phyloP scores from a whole-genome alignment of 192 early-diverging fungal genomes.

The Coemansia sp. region DNA sequence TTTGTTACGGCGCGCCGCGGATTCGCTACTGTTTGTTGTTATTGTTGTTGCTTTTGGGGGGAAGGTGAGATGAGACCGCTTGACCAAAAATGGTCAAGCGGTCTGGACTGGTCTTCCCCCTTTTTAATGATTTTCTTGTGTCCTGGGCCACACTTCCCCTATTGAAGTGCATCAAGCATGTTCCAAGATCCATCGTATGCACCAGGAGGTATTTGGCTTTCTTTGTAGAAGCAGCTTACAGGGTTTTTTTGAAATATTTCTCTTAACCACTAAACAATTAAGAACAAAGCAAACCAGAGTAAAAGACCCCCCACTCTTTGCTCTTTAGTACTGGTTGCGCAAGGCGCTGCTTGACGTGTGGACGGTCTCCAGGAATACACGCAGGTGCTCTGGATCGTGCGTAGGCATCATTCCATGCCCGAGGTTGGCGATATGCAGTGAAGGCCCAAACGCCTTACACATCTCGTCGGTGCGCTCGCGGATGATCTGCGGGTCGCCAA shows the following conservation, averaged over 20 bases:
- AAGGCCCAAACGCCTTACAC: conserved; percentile 76
- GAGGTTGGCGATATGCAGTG: conserved; percentile 88
- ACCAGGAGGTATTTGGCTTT: too few species aligned
- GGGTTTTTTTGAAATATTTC: not conserved
- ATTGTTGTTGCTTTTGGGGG: not conserved
- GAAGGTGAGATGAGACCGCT: not conserved
- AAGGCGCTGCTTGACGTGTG: conserved; percentile 52
- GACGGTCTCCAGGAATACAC: conserved; percentile 69
- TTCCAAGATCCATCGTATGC: too few species aligned
- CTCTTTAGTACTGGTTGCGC: conserved; percentile 12
- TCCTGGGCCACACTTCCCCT: not conserved
- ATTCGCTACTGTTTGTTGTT: not conserved
- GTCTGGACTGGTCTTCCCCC: not conserved
- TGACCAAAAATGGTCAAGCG: not conserved
- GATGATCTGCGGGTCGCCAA: conserved; percentile 74
- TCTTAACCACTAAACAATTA: not conserved
- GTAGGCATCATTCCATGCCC: conserved; percentile 96
- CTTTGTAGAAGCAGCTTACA: not conserved
- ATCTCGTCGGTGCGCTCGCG: conserved; percentile 70
- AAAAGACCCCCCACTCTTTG: too few species aligned
- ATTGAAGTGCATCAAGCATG: not conserved
- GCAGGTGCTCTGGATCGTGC: conserved; percentile 69
- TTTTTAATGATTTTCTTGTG: not conserved
- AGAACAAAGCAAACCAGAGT: not conserved
- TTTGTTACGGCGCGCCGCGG: not conserved